Percentiles rank a stretch among this genome's conserved stretches.
These are phyloP conservation scores for Apiotrichum veenhuisii DNA, from an alignment of 1,284 basidiomycete species.

Conservation along the genomic window DNA sequence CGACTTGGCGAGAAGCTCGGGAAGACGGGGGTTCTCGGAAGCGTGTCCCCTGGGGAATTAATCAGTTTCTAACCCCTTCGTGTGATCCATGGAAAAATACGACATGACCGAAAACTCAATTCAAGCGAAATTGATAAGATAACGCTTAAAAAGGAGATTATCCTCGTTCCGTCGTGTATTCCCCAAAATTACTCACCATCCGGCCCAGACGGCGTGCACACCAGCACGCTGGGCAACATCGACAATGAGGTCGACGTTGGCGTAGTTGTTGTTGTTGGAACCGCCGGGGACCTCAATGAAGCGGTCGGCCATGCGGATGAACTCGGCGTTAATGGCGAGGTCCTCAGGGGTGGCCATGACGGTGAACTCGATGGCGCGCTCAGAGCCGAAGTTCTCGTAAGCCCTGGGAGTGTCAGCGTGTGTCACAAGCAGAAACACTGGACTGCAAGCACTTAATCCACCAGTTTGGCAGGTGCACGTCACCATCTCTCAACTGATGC, in stretches of 20 bases:
- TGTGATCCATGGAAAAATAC: background rate
- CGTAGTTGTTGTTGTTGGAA: slow-evolving; percentile 99
- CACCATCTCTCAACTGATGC: no score
- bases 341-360: slow-evolving; percentile 99
- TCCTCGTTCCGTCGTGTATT: no score
- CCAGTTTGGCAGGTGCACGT: no score
- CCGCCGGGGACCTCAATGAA: slow-evolving; percentile 99
- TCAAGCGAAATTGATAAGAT: slow-evolving; percentile 6
- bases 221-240: slow-evolving; percentile 96
- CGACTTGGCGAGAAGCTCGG: slow-evolving; percentile 85
- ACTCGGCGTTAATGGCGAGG: slow-evolving; percentile 92
- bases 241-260: slow-evolving; percentile 98
- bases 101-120: background rate
- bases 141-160: background rate
- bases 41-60: slow-evolving; percentile 71
- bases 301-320: slow-evolving; percentile 99
- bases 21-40: slow-evolving; percentile 97
- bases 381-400: slow-evolving; percentile 97
- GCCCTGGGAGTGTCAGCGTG: slow-evolving; percentile 57
- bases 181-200: slow-evolving; percentile 61
- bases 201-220: slow-evolving; percentile 99
- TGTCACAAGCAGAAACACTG: no score
- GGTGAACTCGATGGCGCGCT: slow-evolving; percentile 94
- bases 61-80: background rate
- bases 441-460: no score